Base-by-base conservation (phyloP, 176 grass and related monocot genomes). In the Raddia guianensis region DNA sequence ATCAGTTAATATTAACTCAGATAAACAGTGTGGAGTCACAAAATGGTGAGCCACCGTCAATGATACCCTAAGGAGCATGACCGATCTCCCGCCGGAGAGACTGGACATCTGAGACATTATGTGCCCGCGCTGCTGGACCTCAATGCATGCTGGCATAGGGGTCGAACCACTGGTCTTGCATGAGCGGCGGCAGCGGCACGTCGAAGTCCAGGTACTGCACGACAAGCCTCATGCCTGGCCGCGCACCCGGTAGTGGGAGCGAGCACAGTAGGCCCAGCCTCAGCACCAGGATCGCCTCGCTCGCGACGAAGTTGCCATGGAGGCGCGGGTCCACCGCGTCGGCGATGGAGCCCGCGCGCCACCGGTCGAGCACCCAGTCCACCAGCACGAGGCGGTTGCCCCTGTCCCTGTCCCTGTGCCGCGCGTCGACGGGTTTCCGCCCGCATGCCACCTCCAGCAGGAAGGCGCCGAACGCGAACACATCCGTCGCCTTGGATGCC, bases 381-480 rank as follows among this genome's bases (percentile, higher is more conserved):
- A 89, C 77, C 7, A 89, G 82, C 77, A 90, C 78, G 16, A 83
- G 63, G 20, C 80, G 83, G 68, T 68, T 56, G 76, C 78, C 88
- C 60, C 79, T 78, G 56, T 86, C 88, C 60, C 79, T 78, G 56
- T 86, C 27, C 79, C 73, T 73, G 83, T 68, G 18, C 68, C 5
- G 27, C 27, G 27, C 27, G 27, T 27, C 27, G 27, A 87, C 80
- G 47, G 88, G 88, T 67, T 87, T 90, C 83, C 89, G 57, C 8
- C 85, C 89, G 89, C 85, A 91, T 14, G 72, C 81, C 47, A 91
- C 89, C 85, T 91, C 89, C 40, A 91, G 81, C 84, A 85, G 50
- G 81, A 91, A 84, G 0, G 85, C 89, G 3, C 89, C 89, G 71
- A 87, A 68, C 3, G 89, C 85, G 85, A 84, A 91, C 56, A 91